A percentile compares a stretch with the other conserved stretches of the same genome.
Evolutionary conservation across 2,329 filamentous ascomycete species (phyloP).

Genomic region (Penicillium olsonii): DNA sequence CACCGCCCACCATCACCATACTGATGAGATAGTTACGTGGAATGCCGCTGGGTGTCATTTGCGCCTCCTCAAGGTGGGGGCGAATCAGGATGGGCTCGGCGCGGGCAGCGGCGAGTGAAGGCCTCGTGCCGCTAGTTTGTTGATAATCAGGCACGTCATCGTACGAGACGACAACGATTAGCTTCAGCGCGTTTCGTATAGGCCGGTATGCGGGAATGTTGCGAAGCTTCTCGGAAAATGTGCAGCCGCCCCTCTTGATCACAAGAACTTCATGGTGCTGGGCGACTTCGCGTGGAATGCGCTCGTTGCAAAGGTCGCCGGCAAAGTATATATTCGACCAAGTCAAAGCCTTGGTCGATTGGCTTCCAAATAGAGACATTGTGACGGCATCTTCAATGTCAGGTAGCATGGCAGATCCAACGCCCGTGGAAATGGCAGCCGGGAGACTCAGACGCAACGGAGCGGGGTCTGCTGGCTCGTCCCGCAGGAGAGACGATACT

Average conservation of each 20-base stretch:
- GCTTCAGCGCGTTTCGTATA: constrained; percentile 63
- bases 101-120: constrained; percentile 44
- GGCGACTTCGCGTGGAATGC: constrained; percentile 55
- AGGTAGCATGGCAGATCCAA: constrained; percentile 67
- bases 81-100: constrained; percentile 51
- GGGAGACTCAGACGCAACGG: constrained; percentile 46
- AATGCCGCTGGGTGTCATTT: constrained; percentile 70
- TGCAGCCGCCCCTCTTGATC: constrained; percentile 78
- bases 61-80: constrained; percentile 74
- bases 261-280: constrained; percentile 73
- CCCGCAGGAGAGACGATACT: constrained; percentile 54
- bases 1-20: constrained; percentile 80
- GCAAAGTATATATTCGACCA: constrained; percentile 75
- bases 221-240: constrained; percentile 77
- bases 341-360: constrained; percentile 54
- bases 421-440: constrained; percentile 53
- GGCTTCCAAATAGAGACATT: constrained; percentile 36
- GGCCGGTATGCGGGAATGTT: constrained; percentile 81
- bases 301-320: constrained; percentile 63
- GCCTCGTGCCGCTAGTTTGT: constrained; percentile 13
- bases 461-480: constrained; percentile 36
- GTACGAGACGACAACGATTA: constrained; percentile 76
- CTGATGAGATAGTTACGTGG: constrained; percentile 71
- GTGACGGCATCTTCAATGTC: constrained; percentile 59
- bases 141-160: constrained; percentile 44